Conservation (phyloP, 768 basidiomycete genomes). For the Rhodocollybia butyracea region DNA sequence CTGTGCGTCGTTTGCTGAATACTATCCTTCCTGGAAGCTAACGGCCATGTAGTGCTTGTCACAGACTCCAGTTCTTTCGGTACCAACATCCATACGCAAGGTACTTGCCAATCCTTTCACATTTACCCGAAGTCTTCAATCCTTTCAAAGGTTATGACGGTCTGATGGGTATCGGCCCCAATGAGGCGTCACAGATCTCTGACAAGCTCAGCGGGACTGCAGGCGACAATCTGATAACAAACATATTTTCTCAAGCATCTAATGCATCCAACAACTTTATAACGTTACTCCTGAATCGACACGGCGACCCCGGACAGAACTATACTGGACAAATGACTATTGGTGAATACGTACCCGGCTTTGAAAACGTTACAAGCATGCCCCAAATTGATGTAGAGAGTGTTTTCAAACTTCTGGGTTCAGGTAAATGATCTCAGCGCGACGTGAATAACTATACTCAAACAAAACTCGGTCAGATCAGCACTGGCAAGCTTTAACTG, state of each 20-base stretch:
- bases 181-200: constrained; percentile 61
- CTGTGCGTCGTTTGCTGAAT: constrained; percentile 29
- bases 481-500: constrained; percentile 77
- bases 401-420: constrained; percentile 54
- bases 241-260: constrained; percentile 57
- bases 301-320: constrained; percentile 45
- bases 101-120: too few species aligned
- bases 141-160: constrained; percentile 71
- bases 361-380: constrained; percentile 56
- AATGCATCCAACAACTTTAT: constrained; percentile 59
- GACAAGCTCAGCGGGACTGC: constrained; percentile 45
- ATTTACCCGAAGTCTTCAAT: too few species aligned
- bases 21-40: neutral
- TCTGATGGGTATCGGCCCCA: constrained; percentile 77
- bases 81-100: constrained; percentile 52
- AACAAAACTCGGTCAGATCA: constrained; percentile 42
- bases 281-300: constrained; percentile 63
- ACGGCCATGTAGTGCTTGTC: constrained; percentile 50
- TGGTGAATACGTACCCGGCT: constrained; percentile 59
- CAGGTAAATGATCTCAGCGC: constrained; percentile 23
- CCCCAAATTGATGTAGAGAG: constrained; percentile 65
- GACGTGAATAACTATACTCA: neutral
- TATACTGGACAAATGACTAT: constrained; percentile 66
- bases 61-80: constrained; percentile 62
- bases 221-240: constrained; percentile 60